Evolutionary conservation across 2,329 filamentous ascomycete genomes (phyloP).

Genomic region (Cladobotryum mycophilum): DNA sequence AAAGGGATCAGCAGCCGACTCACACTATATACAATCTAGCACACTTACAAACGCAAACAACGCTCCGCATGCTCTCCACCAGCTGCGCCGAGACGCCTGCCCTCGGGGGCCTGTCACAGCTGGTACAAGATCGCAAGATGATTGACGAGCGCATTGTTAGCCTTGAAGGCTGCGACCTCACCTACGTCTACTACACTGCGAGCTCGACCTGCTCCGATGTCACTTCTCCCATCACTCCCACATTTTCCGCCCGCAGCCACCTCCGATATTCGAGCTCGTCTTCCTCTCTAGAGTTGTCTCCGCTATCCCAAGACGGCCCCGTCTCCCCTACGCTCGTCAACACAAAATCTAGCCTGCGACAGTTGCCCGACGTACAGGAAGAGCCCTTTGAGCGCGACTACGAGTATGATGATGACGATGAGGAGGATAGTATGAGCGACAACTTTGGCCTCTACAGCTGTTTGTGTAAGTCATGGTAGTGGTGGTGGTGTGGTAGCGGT

Average conservation of each 20-base stretch:
- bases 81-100: constrained; percentile 5
- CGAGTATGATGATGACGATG: constrained; percentile 56
- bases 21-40: too few species aligned
- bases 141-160: constrained; percentile 32
- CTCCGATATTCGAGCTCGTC: constrained; percentile 65
- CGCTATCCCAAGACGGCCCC: constrained; percentile 18
- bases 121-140: constrained; percentile 45
- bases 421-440: constrained; percentile 25
- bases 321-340: constrained; percentile 23
- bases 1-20: too few species aligned
- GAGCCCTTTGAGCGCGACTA: constrained; percentile 68
- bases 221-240: constrained; percentile 64
- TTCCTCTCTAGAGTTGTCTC: constrained; percentile 66
- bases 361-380: constrained; percentile 77
- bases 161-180: constrained; percentile 28
- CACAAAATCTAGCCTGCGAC: constrained; percentile 54
- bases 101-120: constrained; percentile 37
- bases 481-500: neutral
- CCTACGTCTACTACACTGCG: constrained; percentile 38
- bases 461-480: constrained; percentile 57
- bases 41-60: too few species aligned
- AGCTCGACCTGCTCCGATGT: constrained; percentile 60
- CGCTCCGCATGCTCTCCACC: neutral
- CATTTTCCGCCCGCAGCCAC: constrained; percentile 56
- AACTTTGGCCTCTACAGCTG: constrained; percentile 55